A percentile compares a stretch with the other conserved stretches of the same genome.
Evolutionary conservation across 2,329 filamentous ascomycete genomes (phyloP).

Genomic region (Phyllosticta capitalensis): DNA sequence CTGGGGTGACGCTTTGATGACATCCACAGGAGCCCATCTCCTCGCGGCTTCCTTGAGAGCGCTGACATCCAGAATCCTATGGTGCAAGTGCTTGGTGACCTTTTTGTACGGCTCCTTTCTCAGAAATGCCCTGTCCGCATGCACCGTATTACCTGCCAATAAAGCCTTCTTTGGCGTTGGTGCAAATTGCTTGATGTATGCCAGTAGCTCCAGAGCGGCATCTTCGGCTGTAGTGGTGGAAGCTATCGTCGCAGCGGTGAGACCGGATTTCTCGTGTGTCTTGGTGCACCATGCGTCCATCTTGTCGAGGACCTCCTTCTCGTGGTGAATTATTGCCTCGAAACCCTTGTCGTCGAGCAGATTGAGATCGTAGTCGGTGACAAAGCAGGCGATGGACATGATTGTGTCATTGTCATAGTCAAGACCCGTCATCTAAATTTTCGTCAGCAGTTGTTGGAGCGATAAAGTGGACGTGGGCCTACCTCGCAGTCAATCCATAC

Average conservation of each 20-base stretch:
- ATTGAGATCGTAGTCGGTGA: slow-evolving; percentile 73
- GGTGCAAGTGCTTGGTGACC: slow-evolving; percentile 70
- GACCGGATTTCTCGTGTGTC: slow-evolving; percentile 71
- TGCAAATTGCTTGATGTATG: slow-evolving; percentile 66
- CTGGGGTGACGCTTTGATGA: slow-evolving; percentile 52
- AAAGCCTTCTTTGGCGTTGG: slow-evolving; percentile 59
- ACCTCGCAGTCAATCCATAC: slow-evolving; percentile 82
- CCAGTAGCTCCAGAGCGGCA: slow-evolving; percentile 63
- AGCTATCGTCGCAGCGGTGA: slow-evolving; percentile 64
- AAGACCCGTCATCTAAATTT: slow-evolving; percentile 79
- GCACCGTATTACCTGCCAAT: slow-evolving; percentile 86
- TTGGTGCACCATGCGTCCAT: slow-evolving; percentile 88
- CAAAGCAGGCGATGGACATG: slow-evolving; percentile 83
- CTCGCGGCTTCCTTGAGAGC: slow-evolving; percentile 81
- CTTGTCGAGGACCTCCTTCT: slow-evolving; percentile 56
- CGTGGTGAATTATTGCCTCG: slow-evolving; percentile 69
- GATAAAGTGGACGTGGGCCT: slow-evolving; percentile 10
- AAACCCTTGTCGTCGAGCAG: slow-evolving; percentile 69
- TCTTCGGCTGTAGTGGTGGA: slow-evolving; percentile 63
- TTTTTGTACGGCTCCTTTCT: slow-evolving; percentile 61
- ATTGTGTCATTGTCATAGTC: slow-evolving; percentile 72
- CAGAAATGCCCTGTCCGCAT: slow-evolving; percentile 80
- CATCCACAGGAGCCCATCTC: slow-evolving; percentile 61
- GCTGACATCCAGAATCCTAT: slow-evolving; percentile 88
- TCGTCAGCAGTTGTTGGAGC: not conserved